phyloP scores from a whole-genome alignment of 2,329 filamentous ascomycete species.

The Fusarium tanahbumbuense region DNA sequence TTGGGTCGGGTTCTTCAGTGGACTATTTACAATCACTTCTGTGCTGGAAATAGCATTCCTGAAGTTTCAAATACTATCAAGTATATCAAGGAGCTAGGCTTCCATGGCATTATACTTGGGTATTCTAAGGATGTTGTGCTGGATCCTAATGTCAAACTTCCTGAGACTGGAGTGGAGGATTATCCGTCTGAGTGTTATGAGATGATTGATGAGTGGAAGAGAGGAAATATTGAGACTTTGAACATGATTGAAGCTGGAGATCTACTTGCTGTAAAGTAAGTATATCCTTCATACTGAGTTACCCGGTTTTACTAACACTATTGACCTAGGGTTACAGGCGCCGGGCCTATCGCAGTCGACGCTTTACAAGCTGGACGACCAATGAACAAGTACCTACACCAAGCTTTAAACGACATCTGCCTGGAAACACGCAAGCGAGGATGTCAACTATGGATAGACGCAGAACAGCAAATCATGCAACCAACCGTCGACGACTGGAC shows the following conservation, averaged over 20 bases:
- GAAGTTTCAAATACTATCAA: conserved; percentile 60
- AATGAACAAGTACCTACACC: conserved; percentile 53
- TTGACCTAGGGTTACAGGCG: conserved; percentile 58
- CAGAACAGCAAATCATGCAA: conserved; percentile 59
- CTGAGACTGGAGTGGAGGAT: conserved; percentile 1
- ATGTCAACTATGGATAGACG: conserved; percentile 58
- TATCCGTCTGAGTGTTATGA: conserved; percentile 31
- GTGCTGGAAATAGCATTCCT: conserved; percentile 61
- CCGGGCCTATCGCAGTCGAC: conserved; percentile 53
- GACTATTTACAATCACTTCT: conserved; percentile 67
- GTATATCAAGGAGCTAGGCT: conserved; percentile 61
- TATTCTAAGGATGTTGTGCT: conserved; percentile 63
- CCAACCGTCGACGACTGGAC: conserved; percentile 50
- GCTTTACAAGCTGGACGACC: conserved; percentile 51
- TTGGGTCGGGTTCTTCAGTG: conserved; percentile 58
- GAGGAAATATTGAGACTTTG: conserved; percentile 64
- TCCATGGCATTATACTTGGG: conserved; percentile 63
- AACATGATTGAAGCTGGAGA: conserved; percentile 63
- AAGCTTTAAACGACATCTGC: conserved; percentile 56
- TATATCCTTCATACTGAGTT: too few species aligned
- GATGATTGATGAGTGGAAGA: conserved; percentile 59
- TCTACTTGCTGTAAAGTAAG: conserved; percentile 69
- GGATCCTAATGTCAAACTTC: conserved; percentile 45
- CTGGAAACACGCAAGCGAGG: conserved; percentile 49
- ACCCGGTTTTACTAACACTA: too few species aligned